Conservation (phyloP, 1,139 yeast genomes). For the Debaryomyces fabryi region DNA sequence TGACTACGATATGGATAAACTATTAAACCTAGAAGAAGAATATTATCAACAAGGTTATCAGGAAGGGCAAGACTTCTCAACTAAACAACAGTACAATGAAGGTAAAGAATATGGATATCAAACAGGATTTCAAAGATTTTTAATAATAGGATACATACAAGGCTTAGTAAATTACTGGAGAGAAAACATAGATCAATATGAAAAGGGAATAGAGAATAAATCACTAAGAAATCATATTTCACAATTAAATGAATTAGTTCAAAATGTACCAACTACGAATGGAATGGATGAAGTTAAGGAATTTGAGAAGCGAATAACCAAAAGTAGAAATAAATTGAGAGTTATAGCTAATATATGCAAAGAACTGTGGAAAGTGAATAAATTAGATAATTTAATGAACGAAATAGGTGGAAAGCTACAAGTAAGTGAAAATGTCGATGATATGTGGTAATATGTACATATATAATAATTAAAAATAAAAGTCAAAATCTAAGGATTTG, state of each 20-base stretch:
- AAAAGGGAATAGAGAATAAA: slow-evolving; percentile 10
- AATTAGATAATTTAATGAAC: slow-evolving; percentile 36
- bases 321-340: slow-evolving; percentile 57
- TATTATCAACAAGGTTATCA: slow-evolving; percentile 63
- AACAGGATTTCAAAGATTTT: slow-evolving; percentile 72
- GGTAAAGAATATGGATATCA: slow-evolving; percentile 82
- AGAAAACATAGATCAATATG: slow-evolving; percentile 20
- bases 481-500: slow-evolving; percentile 47
- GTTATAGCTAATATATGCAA: slow-evolving; percentile 42
- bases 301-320: slow-evolving; percentile 46
- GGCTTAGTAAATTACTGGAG: slow-evolving; percentile 54
- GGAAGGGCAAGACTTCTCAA: slow-evolving; percentile 54
- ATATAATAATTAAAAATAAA: slow-evolving; percentile 29
- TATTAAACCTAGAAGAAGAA: slow-evolving; percentile 56
- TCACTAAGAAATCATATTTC: slow-evolving; percentile 30
- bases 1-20: slow-evolving; percentile 46
- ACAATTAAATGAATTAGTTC: slow-evolving; percentile 29
- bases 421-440: slow-evolving; percentile 43
- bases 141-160: slow-evolving; percentile 63
- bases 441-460: slow-evolving; percentile 43
- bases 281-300: slow-evolving; percentile 51
- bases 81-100: slow-evolving; percentile 51
- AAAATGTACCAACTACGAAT: slow-evolving; percentile 34
- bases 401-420: slow-evolving; percentile 45
- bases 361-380: slow-evolving; percentile 35